Percentiles rank a stretch among this genome's conserved stretches.
phyloP scores from a whole-genome alignment of 208 protist genomes.

The Angomonas deanei region DNA sequence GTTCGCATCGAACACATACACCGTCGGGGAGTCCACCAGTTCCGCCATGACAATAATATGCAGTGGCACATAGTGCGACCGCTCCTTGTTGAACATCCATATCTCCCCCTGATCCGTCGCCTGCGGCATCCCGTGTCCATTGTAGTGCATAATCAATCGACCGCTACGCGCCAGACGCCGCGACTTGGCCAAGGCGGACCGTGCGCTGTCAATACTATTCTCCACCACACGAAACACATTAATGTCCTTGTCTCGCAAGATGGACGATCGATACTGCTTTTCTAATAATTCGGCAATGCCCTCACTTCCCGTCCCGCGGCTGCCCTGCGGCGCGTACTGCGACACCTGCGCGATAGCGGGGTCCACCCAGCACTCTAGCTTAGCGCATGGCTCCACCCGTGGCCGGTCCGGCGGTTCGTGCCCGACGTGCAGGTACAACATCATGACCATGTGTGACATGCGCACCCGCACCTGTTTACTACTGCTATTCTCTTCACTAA shows the following conservation, averaged over 20 bases:
- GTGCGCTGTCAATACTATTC: slow-evolving; percentile 92
- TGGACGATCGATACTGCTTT: slow-evolving; percentile 90
- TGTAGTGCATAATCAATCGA: slow-evolving; percentile 98
- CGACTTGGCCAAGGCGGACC: slow-evolving; percentile 73
- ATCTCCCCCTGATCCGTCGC: slow-evolving; percentile 97
- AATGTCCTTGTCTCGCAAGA: slow-evolving; percentile 22
- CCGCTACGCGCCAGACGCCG: slow-evolving; percentile 83
- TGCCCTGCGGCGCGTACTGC: slow-evolving; percentile 19
- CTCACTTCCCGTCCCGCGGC: slow-evolving; percentile 15
- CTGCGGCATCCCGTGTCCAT: slow-evolving; percentile 98
- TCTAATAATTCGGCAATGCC: slow-evolving; percentile 88
- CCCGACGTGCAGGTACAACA: slow-evolving; percentile 97
- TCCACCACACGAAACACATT: slow-evolving; percentile 88
- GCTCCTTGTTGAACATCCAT: slow-evolving; percentile 98
- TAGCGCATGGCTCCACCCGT: slow-evolving; percentile 93
- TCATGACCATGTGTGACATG: slow-evolving; percentile 81
- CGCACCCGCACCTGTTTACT: slow-evolving; percentile 18
- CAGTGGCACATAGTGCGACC: slow-evolving; percentile 98
- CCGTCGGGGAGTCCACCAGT: slow-evolving; percentile 89
- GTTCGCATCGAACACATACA: slow-evolving; percentile 99
- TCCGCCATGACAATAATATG: slow-evolving; percentile 94
- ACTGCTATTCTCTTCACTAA: slow-evolving; percentile 13
- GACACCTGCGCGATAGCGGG: slow-evolving; percentile 62
- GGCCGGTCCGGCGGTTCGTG: slow-evolving; percentile 97
- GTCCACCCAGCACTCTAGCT: slow-evolving; percentile 97